phyloP scores from a whole-genome alignment of 345 rosid species.

The Pistacia vera region DNA sequence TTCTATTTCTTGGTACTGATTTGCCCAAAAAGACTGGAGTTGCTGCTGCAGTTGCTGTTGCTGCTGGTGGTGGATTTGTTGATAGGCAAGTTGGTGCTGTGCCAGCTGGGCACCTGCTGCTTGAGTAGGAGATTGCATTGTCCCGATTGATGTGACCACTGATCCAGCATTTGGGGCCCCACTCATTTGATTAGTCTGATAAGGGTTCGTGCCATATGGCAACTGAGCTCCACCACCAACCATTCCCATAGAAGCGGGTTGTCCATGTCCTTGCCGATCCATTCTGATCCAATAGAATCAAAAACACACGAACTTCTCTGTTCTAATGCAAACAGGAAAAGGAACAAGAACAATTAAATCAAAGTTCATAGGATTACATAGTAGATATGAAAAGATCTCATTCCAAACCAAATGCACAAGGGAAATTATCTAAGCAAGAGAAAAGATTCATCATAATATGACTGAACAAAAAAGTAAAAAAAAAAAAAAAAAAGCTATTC shows the following conservation, averaged over 20 bases:
- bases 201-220: constrained; percentile 61
- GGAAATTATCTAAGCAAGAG: neutral
- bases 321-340: constrained; percentile 15
- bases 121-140: constrained; percentile 49
- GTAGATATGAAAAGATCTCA: neutral
- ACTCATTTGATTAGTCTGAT: constrained; percentile 59
- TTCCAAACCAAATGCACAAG: neutral
- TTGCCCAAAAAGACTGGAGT: constrained; percentile 84
- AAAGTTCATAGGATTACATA: neutral
- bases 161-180: constrained; percentile 45
- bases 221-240: constrained; percentile 42
- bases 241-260: constrained; percentile 60
- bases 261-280: constrained; percentile 86
- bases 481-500: neutral
- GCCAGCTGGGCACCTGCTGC: constrained; percentile 57
- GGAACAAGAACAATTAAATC: neutral
- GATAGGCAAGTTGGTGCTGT: constrained; percentile 74
- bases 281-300: constrained; percentile 37
- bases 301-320: constrained; percentile 14
- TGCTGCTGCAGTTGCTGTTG: constrained; percentile 92
- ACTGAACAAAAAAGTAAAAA: neutral
- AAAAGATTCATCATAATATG: neutral
- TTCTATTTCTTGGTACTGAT: constrained; percentile 80
- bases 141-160: constrained; percentile 43
- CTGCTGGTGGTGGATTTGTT: constrained; percentile 90